Evolutionary conservation across 805 yeast species (phyloP).

Genomic region (Saccharomyces cerevisiae): DNA sequence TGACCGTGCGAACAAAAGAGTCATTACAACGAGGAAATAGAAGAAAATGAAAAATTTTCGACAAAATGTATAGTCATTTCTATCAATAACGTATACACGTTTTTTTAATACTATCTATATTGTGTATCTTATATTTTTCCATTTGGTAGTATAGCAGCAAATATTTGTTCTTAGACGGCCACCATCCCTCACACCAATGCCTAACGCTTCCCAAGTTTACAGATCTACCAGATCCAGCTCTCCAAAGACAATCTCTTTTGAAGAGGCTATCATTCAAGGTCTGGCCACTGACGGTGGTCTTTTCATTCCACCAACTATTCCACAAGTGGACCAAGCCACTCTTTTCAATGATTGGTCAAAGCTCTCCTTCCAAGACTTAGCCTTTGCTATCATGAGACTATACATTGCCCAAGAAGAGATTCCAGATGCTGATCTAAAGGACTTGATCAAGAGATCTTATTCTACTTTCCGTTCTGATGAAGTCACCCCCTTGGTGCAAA

Average conservation of each 20-base stretch:
- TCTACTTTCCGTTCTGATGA: slow-evolving; percentile 81
- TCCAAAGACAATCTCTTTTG: slow-evolving; percentile 53
- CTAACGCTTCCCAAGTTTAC: slow-evolving; percentile 46
- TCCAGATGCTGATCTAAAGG: slow-evolving; percentile 55
- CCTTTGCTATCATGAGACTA: slow-evolving; percentile 74
- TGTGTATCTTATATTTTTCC: background rate
- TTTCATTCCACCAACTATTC: slow-evolving; percentile 78
- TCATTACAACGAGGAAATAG: background rate
- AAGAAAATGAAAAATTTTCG: background rate
- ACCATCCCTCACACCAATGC: slow-evolving; percentile 10
- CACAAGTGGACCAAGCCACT: slow-evolving; percentile 47
- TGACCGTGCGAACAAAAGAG: background rate
- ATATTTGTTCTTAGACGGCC: background rate
- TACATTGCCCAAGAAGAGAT: slow-evolving; percentile 72
- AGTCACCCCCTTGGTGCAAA: slow-evolving; percentile 72
- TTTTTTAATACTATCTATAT: background rate
- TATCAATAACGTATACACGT: background rate
- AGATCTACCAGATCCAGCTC: slow-evolving; percentile 70
- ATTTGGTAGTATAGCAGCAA: background rate
- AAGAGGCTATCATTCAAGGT: slow-evolving; percentile 80
- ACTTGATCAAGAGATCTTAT: slow-evolving; percentile 63
- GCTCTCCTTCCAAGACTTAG: slow-evolving; percentile 75
- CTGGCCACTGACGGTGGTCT: slow-evolving; percentile 96
- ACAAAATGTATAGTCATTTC: background rate
- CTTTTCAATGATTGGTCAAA: slow-evolving; percentile 62